phyloP scores from a whole-genome alignment of 805 yeast genomes.

The Hanseniaspora singularis region DNA sequence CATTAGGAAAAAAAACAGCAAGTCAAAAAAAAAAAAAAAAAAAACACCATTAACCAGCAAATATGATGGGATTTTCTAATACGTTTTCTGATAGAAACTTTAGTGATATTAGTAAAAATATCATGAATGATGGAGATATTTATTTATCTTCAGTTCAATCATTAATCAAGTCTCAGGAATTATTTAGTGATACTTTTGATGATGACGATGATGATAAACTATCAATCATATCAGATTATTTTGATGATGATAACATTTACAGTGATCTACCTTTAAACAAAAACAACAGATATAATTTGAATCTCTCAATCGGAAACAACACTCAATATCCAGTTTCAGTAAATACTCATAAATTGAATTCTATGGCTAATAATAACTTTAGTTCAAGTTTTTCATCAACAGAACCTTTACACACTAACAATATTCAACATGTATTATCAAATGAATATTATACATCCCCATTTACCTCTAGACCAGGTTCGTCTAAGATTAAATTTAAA shows the following conservation, averaged over 20 bases:
- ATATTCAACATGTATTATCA: background rate
- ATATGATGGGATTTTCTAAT: too few species aligned
- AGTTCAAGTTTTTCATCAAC: too few species aligned
- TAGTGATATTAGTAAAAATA: too few species aligned
- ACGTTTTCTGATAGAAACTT: too few species aligned
- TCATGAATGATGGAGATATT: too few species aligned
- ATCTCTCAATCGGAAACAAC: background rate
- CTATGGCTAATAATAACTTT: too few species aligned
- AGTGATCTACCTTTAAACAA: conserved; percentile 9
- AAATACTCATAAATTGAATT: background rate
- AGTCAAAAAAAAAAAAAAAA: too few species aligned
- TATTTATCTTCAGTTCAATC: too few species aligned
- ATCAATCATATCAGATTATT: background rate
- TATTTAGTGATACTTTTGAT: too few species aligned
- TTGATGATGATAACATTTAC: background rate
- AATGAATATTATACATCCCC: background rate
- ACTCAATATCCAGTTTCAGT: background rate
- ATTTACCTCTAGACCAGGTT: conserved; percentile 1
- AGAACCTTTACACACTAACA: background rate
- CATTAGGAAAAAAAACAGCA: too few species aligned
- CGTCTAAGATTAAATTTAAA: background rate
- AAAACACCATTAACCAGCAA: too few species aligned
- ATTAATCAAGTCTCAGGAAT: too few species aligned
- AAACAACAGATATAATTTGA: conserved; percentile 1
- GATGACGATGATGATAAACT: background rate